A percentile compares a stretch with the other conserved stretches of the same genome.
These are phyloP conservation scores for Candida parachauliodes DNA, from an alignment of 805 yeast genomes.

Conservation along the genomic window DNA sequence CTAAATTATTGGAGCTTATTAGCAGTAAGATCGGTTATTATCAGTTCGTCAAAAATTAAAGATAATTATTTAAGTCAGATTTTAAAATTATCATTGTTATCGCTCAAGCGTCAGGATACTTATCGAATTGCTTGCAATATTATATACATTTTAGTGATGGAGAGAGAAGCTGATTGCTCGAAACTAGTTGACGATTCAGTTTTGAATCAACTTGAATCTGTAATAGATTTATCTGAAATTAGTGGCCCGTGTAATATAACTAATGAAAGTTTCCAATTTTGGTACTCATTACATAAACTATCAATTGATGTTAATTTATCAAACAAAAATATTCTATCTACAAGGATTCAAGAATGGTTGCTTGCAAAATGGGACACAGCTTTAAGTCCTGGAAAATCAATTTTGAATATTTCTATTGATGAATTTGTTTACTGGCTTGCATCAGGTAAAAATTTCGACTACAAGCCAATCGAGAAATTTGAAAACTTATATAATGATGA, in stretches of 20 bases:
- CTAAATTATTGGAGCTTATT: conserved; percentile 24
- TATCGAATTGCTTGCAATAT: conserved; percentile 29
- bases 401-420: conserved; percentile 1
- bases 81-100: conserved; percentile 32
- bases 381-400: conserved; percentile 8
- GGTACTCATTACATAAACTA: conserved; percentile 44
- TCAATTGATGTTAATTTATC: conserved; percentile 22
- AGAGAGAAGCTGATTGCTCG: background rate
- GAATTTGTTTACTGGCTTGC: conserved; percentile 45
- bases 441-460: conserved; percentile 18
- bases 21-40: conserved; percentile 16
- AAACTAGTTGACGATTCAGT: conserved; percentile 35
- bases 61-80: conserved; percentile 15
- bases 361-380: conserved; percentile 38
- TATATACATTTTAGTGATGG: conserved; percentile 16
- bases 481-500: background rate
- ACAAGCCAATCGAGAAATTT: background rate
- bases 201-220: conserved; percentile 43
- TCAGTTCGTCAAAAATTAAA: background rate
- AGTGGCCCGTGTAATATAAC: conserved; percentile 55
- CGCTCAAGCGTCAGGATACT: conserved; percentile 27
- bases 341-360: conserved; percentile 50
- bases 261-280: conserved; percentile 48
- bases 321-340: conserved; percentile 19
- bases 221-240: conserved; percentile 52